Evolutionary conservation across 768 basidiomycete genomes (phyloP), one percentile per base, ranked within the genome.

Genomic region (Rhodocollybia butyracea): DNA sequence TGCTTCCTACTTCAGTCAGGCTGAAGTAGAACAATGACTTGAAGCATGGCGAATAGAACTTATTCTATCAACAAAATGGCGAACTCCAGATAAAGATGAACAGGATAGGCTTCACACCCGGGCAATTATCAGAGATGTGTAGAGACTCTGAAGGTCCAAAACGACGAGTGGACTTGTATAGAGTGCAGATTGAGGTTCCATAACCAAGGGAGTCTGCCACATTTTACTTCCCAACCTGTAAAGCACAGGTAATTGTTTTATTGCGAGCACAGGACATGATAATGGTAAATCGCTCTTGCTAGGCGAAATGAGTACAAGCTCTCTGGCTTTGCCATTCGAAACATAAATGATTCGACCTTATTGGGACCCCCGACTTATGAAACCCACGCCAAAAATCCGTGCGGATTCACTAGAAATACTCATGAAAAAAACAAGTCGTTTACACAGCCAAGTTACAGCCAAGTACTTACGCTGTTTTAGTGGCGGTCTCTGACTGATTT

Each of bases 341-440:
- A 95, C 88, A 99, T 88, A 73, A 99, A 96, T 0, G 94, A 94
- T 73, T 99, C 97, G 26, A 98, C 97, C 72, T 98, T 99, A 98
- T 64, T 99, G 97, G 1, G 94, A 97, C 0, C 97, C 97, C 30
- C 97, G 84, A 57, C 84, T 94, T 59, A 97, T 82, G 67, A 98
- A 98, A 70, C 98, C 97, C 41, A 99, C 88, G 1, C 97, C 96
- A 60, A 97, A 98, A 5, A 98, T 92, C 10, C 97, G 85, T 36
- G 97, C 95, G 63, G 97, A 98, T 69, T 99, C 97, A 13, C 96
- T 98, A 63, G 22, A 27, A 19, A 34, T 22, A 21, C 42, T 32
- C n/a, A 24, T 50, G 13, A 46, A 7, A 7, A 21, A 17, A 53
- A 1, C n/a, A 22, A 15, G 19, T 21, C 47, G 22, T 7, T 21